Evolutionary conservation across 148 eudicot species (phyloP), one percentile per base, ranked within the genome.

Genomic region (Oxyria digyna): DNA sequence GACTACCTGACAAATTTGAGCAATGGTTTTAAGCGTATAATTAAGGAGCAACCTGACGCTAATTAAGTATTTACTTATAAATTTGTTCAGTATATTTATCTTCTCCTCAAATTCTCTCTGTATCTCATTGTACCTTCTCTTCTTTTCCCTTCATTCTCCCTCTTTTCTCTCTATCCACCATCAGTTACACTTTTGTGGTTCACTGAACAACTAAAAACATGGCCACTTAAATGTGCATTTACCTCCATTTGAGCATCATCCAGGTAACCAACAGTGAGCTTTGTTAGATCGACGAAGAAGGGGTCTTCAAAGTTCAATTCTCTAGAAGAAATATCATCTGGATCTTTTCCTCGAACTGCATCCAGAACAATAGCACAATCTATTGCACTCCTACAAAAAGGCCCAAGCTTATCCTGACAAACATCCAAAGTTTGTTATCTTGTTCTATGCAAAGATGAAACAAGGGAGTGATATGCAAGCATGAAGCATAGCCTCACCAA

Each of bases 221-320:
- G 11, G 40, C 20, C 67, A 62, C 0, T 27, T 12, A 33, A 62
- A 62, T 62, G 35, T 9, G 13, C 67, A 27, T 17, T 69, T 63
- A 92, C 98, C 85, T 92, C 94, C 81, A 81, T 84, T 69, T 89
- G 96, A 67, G 98, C 89, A 77, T 92, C 98, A 31, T 85, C 85
- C 54, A 92, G 85, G 79, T 89, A 89, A 59, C 98, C 96, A 74
- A 92, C 91, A 35, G 85, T 87, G 45, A 92, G 79, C 75, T 89
- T 84, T 46, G 84, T 78, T 29, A 89, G 76, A 74, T 92, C 94
- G 42, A 89, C 88, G n/a, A 74, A 69, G 74, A 92, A 92, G 7
- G 98, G 96, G 74, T 92, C 94, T 54, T 71, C 69, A 62, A 89
- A 74, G 42, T 79, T 79, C 66, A 87, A 85, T 21, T 85, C 78